These are phyloP conservation scores for Tinospora cordifolia DNA, from an alignment of 164 flowering plant species.

Conservation along the genomic window DNA sequence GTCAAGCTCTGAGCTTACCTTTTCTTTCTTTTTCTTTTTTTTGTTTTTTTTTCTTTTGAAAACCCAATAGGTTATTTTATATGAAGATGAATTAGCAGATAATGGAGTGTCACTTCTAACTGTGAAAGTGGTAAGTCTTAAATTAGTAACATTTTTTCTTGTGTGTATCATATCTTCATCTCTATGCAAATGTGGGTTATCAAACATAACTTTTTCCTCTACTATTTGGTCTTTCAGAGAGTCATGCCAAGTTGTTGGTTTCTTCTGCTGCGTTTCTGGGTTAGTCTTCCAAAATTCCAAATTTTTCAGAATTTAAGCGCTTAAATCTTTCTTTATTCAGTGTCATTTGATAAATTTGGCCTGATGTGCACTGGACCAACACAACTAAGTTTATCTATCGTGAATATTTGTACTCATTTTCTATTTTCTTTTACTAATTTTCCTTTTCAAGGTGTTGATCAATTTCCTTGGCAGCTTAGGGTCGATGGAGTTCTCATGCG, in stretches of 20 bases:
- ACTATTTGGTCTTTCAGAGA: slow-evolving; percentile 47
- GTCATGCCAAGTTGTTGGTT: slow-evolving; percentile 98
- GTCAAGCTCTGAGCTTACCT: slow-evolving; percentile 6
- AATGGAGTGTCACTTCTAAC: slow-evolving; percentile 88
- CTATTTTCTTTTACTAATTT: not conserved
- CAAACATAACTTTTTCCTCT: slow-evolving; percentile 8
- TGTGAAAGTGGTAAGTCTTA: slow-evolving; percentile 78
- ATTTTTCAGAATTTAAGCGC: no score
- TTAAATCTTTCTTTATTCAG: not conserved
- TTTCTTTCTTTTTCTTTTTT: no score
- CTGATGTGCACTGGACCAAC: not conserved
- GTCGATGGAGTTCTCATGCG: slow-evolving; percentile 98
- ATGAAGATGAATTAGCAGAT: slow-evolving; percentile 96
- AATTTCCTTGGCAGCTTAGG: slow-evolving; percentile 56
- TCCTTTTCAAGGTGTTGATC: slow-evolving; percentile 7
- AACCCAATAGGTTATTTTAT: slow-evolving; percentile 63
- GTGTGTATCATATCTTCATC: not conserved
- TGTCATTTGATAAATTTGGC: no score
- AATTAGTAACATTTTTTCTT: slow-evolving; percentile 1
- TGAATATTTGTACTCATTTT: not conserved
- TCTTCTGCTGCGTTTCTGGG: slow-evolving; percentile 96
- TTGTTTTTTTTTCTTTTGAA: no score
- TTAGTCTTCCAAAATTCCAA: slow-evolving; percentile 30
- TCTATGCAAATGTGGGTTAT: not conserved
- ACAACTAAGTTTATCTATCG: not conserved